Evolutionary conservation across 768 basidiomycete genomes (phyloP).

Genomic region (Termitomyces eurrhizus): DNA sequence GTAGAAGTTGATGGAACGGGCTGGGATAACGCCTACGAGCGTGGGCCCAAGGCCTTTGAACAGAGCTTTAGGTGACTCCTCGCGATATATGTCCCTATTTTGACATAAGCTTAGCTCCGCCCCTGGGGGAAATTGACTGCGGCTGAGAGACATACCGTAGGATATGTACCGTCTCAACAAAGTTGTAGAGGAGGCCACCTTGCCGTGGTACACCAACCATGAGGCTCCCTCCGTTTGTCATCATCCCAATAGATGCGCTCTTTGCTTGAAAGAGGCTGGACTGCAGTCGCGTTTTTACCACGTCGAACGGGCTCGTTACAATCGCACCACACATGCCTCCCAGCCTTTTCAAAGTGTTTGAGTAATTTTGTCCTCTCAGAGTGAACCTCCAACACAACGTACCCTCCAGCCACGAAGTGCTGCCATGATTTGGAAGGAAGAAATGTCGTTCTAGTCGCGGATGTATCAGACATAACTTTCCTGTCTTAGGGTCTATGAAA

Average conservation of each 20-base stretch:
- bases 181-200: constrained; percentile 76
- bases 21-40: constrained; percentile 91
- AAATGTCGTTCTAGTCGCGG: constrained; percentile 30
- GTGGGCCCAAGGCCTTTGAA: constrained; percentile 96
- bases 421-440: constrained; percentile 78
- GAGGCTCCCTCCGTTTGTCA: constrained; percentile 32
- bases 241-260: constrained; percentile 33
- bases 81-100: constrained; percentile 75
- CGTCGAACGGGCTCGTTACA: constrained; percentile 96
- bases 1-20: constrained; percentile 97
- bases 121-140: background rate
- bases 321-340: constrained; percentile 98
- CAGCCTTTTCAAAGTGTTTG: constrained; percentile 45
- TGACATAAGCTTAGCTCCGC: background rate
- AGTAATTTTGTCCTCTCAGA: background rate
- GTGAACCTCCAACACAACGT: constrained; percentile 24
- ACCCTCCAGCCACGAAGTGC: constrained; percentile 88
- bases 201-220: constrained; percentile 36
- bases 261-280: constrained; percentile 71
- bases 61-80: constrained; percentile 84
- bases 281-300: constrained; percentile 96
- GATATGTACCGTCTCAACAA: constrained; percentile 91
- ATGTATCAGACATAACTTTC: constrained; percentile 19
- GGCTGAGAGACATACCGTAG: constrained; percentile 51
- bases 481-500: constrained; percentile 2